These are phyloP conservation scores for Penium margaritaceum DNA, from an alignment of 139 green algal species.

Conservation along the genomic window DNA sequence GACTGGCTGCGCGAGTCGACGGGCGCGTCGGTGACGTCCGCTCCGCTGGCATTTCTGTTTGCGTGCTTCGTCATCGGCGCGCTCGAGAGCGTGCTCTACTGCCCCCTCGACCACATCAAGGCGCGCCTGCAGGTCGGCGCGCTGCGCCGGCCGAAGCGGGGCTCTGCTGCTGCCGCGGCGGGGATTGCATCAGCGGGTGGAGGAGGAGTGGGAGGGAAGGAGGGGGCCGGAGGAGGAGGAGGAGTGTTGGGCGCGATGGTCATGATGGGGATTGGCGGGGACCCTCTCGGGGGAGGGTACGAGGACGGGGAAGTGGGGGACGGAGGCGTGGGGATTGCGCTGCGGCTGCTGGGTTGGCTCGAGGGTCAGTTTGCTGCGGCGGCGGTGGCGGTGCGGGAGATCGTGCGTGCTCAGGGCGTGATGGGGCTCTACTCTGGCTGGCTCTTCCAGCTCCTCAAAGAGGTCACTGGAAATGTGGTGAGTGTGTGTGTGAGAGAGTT, in stretches of 20 bases:
- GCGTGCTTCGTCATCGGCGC: constrained; percentile 22
- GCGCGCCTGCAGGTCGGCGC: constrained; percentile 26
- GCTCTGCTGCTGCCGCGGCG: no score
- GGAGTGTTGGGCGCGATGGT: no score
- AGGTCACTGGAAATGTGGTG: constrained; percentile 34
- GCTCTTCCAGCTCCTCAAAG: constrained; percentile 18
- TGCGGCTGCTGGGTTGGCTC: no score
- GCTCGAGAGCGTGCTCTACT: constrained; percentile 30
- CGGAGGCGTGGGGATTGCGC: background rate
- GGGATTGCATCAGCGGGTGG: no score
- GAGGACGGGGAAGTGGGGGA: no score
- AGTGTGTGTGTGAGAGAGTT: no score
- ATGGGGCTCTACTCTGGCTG: constrained; percentile 26
- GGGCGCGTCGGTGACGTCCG: constrained; percentile 7
- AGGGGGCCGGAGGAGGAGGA: no score
- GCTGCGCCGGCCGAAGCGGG: no score
- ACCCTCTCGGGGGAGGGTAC: no score
- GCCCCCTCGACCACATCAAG: constrained; percentile 32
- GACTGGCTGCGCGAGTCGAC: constrained; percentile 8
- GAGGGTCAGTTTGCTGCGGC: no score
- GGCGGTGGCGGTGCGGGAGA: constrained; percentile 18
- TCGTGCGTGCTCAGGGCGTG: constrained; percentile 8
- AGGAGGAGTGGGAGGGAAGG: no score
- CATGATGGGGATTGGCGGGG: no score
- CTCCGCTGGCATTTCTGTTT: constrained; percentile 1